Evolutionary conservation across 2,329 filamentous ascomycete species (phyloP), one percentile per base, ranked within the genome.

Genomic region (Corynespora cassiicola): DNA sequence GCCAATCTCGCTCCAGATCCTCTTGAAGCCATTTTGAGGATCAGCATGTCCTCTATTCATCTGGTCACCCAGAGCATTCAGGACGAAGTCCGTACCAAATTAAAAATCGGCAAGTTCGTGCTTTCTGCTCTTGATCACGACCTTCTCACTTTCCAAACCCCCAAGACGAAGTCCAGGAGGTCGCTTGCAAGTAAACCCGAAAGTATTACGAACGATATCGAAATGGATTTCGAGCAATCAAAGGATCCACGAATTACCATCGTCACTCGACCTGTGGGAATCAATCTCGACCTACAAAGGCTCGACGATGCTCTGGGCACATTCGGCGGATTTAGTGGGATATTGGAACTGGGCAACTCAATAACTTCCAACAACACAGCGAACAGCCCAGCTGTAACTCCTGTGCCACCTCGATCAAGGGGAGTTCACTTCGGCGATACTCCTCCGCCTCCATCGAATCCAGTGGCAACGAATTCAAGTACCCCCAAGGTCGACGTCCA

Each of bases 261-360:
- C 10, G 81, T 83, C 35, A 95, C 90, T 0, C 75, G 95, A 7
- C 90, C 91, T 5, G 67, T 96, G 2, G 81, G 85, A 42, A 65
- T 96, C 7, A 80, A 84, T 39, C 70, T 97, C 25, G 88, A 97
- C 60, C 72, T 96, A 11, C 85, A 86, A 48, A 81, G 82, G 38
- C 72, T 97, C 15, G 94, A 97, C 54, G 90, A 96, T 56, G 88
- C 88, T 0, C 84, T 97, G 43, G 82, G 83, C 39, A 90, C 88
- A 77, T 91, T 96, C 68, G 94, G 94, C 22, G 94, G 94, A 0
- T 74, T 99, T 27, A 96, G 91, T 65, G 90, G 90, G 50, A 86
- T 99, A 35, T 74, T 99, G 27, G 95, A 94, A 56, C 81, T 96
- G 64, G 88, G 90, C 47, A 87, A 81, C 42, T 96, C 92, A 0